phyloP scores from a whole-genome alignment of 345 rosid species.

The Rhizophora apiculata region DNA sequence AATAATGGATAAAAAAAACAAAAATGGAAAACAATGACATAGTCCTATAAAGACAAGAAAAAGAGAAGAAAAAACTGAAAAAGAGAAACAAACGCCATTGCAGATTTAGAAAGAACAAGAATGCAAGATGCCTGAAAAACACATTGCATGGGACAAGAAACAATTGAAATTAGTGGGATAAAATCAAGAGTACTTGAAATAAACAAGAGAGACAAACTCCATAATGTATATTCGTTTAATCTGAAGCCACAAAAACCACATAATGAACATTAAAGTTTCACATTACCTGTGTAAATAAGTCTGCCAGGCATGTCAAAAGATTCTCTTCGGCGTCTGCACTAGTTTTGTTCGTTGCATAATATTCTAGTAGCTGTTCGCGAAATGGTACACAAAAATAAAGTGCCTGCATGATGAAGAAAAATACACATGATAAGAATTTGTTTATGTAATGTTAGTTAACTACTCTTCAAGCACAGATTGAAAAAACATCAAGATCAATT shows the following conservation, averaged over 20 bases:
- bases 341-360: slow-evolving; percentile 69
- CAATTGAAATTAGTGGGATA: neutral
- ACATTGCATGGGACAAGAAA: neutral
- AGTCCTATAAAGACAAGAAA: neutral
- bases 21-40: neutral
- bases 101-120: neutral
- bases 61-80: neutral
- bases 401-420: slow-evolving; percentile 54
- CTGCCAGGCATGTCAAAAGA: slow-evolving; percentile 94
- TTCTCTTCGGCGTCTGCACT: slow-evolving; percentile 84
- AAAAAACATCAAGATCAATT: neutral
- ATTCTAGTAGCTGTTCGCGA: slow-evolving; percentile 98
- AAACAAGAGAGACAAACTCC: neutral
- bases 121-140: neutral
- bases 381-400: slow-evolving; percentile 97
- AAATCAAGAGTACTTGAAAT: neutral
- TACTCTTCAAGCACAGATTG: neutral
- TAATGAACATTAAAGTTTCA: neutral
- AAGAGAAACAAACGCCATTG: neutral
- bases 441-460: too few relatives aligned
- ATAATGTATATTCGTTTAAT: neutral
- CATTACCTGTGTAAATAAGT: slow-evolving; percentile 85
- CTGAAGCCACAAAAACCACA: neutral
- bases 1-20: neutral
- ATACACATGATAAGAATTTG: neutral